phyloP scores from a whole-genome alignment of 208 protist genomes.

The Acanthamoeba polyphaga region DNA sequence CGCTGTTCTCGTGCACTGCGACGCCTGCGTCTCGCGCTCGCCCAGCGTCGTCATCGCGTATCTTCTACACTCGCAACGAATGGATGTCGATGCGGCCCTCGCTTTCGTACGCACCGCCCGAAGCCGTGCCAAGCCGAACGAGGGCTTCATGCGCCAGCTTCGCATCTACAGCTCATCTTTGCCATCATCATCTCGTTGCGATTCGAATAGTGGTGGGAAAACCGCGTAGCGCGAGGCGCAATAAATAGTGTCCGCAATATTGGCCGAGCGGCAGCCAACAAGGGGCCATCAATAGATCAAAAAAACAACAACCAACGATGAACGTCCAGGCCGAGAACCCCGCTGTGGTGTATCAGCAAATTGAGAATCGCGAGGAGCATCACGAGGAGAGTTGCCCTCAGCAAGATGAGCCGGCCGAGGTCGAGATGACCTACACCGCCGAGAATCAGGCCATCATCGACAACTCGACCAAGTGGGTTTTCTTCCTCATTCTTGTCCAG shows the following conservation, averaged over 20 bases:
- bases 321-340: neutral
- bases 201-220: no score
- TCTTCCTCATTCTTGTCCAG: slow-evolving; percentile 11
- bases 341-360: slow-evolving; percentile 9
- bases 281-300: neutral
- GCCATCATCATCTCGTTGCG: no score
- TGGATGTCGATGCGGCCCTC: neutral
- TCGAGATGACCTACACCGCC: neutral
- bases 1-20: slow-evolving; percentile 21
- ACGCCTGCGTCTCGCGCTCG: slow-evolving; percentile 8
- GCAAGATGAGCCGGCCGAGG: neutral
- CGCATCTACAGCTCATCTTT: neutral
- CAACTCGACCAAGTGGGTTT: neutral
- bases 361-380: neutral
- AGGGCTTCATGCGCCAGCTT: neutral
- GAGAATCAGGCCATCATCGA: slow-evolving; percentile 27
- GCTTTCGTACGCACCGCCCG: neutral
- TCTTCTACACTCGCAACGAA: neutral
- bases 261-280: neutral
- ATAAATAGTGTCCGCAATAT: neutral
- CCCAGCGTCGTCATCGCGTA: slow-evolving; percentile 5
- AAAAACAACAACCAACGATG: neutral
- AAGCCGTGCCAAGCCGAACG: neutral
- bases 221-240: no score
- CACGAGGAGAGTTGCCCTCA: neutral